A percentile compares a stretch with the other conserved stretches of the same genome.
These are phyloP conservation scores for Fusarium tricinctum DNA, from an alignment of 2,329 filamentous ascomycete genomes.

Conservation along the genomic window DNA sequence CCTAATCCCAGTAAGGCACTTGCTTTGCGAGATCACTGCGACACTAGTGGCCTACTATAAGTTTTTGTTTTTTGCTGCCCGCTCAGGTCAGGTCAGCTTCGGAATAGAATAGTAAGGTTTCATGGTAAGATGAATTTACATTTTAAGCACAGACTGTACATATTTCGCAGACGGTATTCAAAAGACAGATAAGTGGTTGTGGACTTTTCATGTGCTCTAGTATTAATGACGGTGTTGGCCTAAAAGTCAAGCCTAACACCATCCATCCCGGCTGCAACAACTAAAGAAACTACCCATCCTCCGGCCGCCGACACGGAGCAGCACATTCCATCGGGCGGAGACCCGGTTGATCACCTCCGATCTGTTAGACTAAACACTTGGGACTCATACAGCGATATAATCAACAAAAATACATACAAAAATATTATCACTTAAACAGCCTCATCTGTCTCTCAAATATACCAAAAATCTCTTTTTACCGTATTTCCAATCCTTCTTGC, in stretches of 20 bases:
- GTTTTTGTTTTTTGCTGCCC: slow-evolving; percentile 3
- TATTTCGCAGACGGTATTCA: neutral
- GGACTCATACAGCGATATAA: slow-evolving; percentile 2
- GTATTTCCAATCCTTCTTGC: slow-evolving; percentile 10
- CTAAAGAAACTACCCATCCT: slow-evolving; percentile 15
- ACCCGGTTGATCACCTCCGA: slow-evolving; percentile 29
- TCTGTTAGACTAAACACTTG: slow-evolving; percentile 10
- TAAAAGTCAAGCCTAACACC: slow-evolving; percentile 22
- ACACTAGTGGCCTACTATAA: slow-evolving; percentile 20
- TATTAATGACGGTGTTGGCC: neutral
- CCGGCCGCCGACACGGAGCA: slow-evolving; percentile 38
- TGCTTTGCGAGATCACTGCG: slow-evolving; percentile 35
- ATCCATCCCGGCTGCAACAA: neutral
- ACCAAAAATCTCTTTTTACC: neutral
- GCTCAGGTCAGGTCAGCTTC: slow-evolving; percentile 20
- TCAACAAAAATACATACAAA: neutral
- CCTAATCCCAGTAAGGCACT: slow-evolving; percentile 39
- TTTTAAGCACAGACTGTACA: neutral
- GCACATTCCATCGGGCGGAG: slow-evolving; percentile 26
- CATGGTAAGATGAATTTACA: neutral
- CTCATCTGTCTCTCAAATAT: neutral
- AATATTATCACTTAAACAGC: neutral
- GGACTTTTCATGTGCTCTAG: neutral
- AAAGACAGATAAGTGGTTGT: neutral
- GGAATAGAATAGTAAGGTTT: slow-evolving; percentile 8